Evolutionary conservation across 2,329 filamentous ascomycete species (phyloP).

Genomic region (Apiospora kogelbergensis): DNA sequence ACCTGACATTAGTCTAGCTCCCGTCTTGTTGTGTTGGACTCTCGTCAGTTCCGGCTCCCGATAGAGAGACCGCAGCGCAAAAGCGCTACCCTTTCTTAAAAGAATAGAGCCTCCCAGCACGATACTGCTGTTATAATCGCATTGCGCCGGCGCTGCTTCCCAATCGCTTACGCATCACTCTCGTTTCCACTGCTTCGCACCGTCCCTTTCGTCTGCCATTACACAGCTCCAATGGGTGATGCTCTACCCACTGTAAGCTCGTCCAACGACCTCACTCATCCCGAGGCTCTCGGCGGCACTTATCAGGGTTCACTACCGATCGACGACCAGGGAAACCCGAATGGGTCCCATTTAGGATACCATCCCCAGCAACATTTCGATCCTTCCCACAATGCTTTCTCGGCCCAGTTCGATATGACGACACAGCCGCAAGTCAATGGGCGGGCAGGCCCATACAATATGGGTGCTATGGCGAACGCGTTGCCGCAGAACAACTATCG

Average conservation of each 20-base stretch:
- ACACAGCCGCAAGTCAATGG: slow-evolving; percentile 29
- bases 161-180: background rate
- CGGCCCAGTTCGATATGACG: slow-evolving; percentile 44
- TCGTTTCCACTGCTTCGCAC: background rate
- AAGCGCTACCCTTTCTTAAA: background rate
- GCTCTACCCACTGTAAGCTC: slow-evolving; percentile 14
- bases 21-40: background rate
- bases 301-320: slow-evolving; percentile 21
- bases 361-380: slow-evolving; percentile 33
- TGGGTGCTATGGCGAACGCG: slow-evolving; percentile 44
- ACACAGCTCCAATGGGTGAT: slow-evolving; percentile 5
- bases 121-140: background rate
- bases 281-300: slow-evolving; percentile 18
- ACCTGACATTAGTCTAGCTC: background rate
- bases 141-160: background rate
- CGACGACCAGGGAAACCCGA: slow-evolving; percentile 19
- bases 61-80: background rate
- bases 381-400: slow-evolving; percentile 39
- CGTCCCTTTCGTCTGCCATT: background rate
- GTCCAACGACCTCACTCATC: slow-evolving; percentile 19
- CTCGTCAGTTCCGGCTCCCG: background rate
- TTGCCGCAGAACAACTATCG: slow-evolving; percentile 43
- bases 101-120: background rate
- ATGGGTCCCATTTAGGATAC: background rate
- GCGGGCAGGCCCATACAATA: slow-evolving; percentile 43